Base-by-base conservation (phyloP, 2,329 filamentous ascomycete genomes). In the Endoconidiophora laricicola region DNA sequence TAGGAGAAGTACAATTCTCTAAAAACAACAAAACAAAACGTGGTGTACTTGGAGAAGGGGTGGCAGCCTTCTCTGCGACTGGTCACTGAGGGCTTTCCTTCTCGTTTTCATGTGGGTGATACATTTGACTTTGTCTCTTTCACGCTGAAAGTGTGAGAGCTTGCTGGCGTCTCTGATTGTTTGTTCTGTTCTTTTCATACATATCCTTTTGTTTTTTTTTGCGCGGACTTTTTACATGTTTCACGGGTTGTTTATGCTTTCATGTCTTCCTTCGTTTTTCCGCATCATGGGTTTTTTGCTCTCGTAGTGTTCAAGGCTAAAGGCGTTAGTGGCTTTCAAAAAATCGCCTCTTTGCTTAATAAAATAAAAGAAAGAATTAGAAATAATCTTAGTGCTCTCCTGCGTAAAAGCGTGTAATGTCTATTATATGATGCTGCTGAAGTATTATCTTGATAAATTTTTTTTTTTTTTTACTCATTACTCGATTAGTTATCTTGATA, bases 291-390 rank as follows among this genome's bases (percentile, higher is more conserved):
- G 41, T 52, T 43, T 37, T 33, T 37, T 10, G 38, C 26, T 46
- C 38, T 42, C 33, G 38, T 48, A n/a, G 18, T 44, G 40, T 26
- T 33, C 46, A 46, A 44, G 48, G 52, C 44, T 39, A 36, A 18
- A 14, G 52, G 48, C 52, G 47, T 50, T 50, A 39, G 36, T 47
- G 52, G 52, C 46, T 53, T 38, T 12, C 38, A 29, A 50, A 50
- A 53, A 33, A 33, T 33, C 12, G 26, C 26, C 26, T 33, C 26
- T 29, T 33, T 33, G 26, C 26, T 33, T 33, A 33, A 33, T 33
- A 33, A 33, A 33, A 10, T 33, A 33, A 9, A 33, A 9, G 26
- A 33, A 33, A 33, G 26, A 33, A 33, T 33, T 33, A 33, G 26
- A 33, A 33, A 33, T 7, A 33, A 33, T 33, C 7, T 33, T 10